Evolutionary conservation across 345 rosid species (phyloP), one percentile per base, ranked within the genome.

Genomic region (Cochlearia excelsa): DNA sequence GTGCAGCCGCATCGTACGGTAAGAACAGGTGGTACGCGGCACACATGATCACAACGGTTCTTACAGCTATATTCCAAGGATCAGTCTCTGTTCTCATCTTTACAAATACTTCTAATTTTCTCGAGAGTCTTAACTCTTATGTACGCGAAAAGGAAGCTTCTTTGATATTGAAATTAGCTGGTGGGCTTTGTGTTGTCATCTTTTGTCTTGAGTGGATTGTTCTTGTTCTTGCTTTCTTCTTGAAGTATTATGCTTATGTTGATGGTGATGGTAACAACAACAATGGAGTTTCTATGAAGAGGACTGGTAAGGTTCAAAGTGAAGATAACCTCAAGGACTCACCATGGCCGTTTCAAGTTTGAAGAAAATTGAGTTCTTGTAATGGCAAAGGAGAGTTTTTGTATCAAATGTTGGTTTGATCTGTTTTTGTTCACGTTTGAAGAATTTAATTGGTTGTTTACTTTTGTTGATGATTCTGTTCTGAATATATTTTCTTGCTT

Each of bases 191-290:
- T 41, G 69, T 71, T 67, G 35, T 80, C 74, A 86, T 88, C 7
- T 92, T 92, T 66, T 81, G 84, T 72, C 53, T 88, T 67, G 96
- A 88, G 73, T 92, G 98, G 98, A 83, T 82, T 7, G 97, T 81
- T 57, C 78, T 92, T 23, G 84, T 82, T 3, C 87, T 92, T 43
- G 98, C 98, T 7, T 92, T 92, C 69, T 84, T 88, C 84, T 70
- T 92, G 69, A 88, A 83, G 79, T 88, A 84, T 56, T 79, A 82
- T 33, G 83, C 78, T 5, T 84, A 76, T 30, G 83, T 84, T 1
- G 92, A 86, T 11, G 83, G 86, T 10, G 79, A 61, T 57, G 79
- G 40, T 44, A 61, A 44, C 8, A 61, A 44, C 8, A 51, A 66
- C 29, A 59, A 29, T 48, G 46, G 54, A 29, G 75, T 47, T 60